These are phyloP conservation scores for Gleditsia sinensis DNA, from an alignment of 306 rosid species.

Conservation along the genomic window DNA sequence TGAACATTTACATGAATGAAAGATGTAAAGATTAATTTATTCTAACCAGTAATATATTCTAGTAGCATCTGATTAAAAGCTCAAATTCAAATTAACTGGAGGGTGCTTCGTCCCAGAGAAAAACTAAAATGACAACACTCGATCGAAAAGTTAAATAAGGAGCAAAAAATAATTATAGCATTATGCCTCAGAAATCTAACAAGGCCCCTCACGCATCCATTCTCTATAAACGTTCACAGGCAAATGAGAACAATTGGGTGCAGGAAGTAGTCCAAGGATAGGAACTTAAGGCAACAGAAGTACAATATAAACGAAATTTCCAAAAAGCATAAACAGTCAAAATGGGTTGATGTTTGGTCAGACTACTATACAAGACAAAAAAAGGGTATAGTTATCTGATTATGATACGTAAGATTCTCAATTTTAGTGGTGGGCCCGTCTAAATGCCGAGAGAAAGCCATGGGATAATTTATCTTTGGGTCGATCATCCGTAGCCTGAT, in stretches of 20 bases:
- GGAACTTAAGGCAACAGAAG: conserved; percentile 29
- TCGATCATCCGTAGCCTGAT: conserved; percentile 57
- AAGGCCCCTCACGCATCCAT: conserved; percentile 34
- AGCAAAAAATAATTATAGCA: conserved; percentile 33
- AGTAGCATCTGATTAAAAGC: not conserved
- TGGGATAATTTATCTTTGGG: conserved; percentile 60
- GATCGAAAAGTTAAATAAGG: not conserved
- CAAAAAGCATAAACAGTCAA: conserved; percentile 35
- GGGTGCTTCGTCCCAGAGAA: not conserved
- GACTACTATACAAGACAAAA: conserved; percentile 49
- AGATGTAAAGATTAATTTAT: not conserved
- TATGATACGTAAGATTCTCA: conserved; percentile 2
- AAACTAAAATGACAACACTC: no score
- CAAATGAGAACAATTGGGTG: conserved; percentile 31
- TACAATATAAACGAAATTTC: conserved; percentile 27
- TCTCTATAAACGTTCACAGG: conserved; percentile 33
- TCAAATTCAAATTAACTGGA: not conserved
- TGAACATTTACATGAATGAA: not conserved
- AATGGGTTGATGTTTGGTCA: conserved; percentile 37
- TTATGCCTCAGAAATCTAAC: conserved; percentile 22
- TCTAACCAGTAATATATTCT: not conserved
- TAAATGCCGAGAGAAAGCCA: conserved; percentile 69
- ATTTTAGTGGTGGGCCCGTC: conserved; percentile 55
- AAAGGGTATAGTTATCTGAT: conserved; percentile 29
- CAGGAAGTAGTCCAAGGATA: not conserved